Base-by-base conservation (phyloP, 805 yeast genomes). In the Nakazawaea populi region DNA sequence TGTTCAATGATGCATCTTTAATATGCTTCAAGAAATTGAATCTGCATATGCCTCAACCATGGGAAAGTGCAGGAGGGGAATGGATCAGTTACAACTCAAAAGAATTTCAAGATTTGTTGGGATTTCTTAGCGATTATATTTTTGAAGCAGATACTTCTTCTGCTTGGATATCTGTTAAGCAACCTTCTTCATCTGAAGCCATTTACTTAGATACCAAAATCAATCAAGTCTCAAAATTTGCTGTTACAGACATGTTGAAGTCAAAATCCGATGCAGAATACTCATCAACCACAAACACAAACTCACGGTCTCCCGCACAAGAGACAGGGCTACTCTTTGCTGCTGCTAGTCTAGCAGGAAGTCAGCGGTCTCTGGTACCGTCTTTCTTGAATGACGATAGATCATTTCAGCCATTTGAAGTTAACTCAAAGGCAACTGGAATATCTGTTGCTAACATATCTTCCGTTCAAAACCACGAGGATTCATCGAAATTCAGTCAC, bases 1-100 rank as follows among this genome's bases (percentile, higher is more conserved):
- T 64, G 32, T 66, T 66, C 53, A 68, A 66, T 46, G 69, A 65
- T 49, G 67, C 68, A 1, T 57, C 60, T 35, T 56, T 65, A 0
- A 47, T 37, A 36, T 52, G 62, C n/a, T 67, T 66, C 49, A 61
- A 60, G 43, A 47, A 51, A 6, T 51, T 67, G n/a, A 18, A 18
- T 39, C 12, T 11, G 9, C 34, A 27, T 24, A 9, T 34, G 7
- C 39, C 43, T 10, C n/a, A 32, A 9, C 14, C n/a, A 18, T 3
- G 2, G 24, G 29, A 40, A 9, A 18, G 32, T 8, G 6, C 7
- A 24, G 18, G 32, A 5, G 10, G 14, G 4, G 46, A 30, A 12
- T 37, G 31, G 8, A 32, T 34, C 8, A 11, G 12, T 10, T 43
- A 24, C 12, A 32, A 31, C 38, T 43, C 37, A 4, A 6, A 31